Conservation (phyloP, 2,329 filamentous ascomycete species). For the Pseudonectria buxi region DNA sequence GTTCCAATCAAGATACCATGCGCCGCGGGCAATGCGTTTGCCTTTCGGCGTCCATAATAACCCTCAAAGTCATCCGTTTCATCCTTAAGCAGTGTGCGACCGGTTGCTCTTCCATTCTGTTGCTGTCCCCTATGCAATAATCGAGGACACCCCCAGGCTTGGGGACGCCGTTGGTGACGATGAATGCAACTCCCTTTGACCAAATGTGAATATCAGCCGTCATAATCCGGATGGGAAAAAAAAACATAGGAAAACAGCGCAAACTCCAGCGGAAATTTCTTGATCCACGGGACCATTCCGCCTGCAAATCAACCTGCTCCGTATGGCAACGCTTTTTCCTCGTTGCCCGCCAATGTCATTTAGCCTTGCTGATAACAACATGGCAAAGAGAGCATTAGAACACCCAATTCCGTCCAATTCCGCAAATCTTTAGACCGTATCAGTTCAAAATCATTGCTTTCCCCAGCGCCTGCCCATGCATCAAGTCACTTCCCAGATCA, state of each 20-base stretch:
- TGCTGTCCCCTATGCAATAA: slow-evolving; percentile 14
- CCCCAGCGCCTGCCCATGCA: slow-evolving; percentile 23
- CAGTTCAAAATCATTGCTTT: slow-evolving; percentile 17
- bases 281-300: slow-evolving; percentile 14
- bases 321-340: slow-evolving; percentile 6
- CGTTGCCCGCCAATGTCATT: slow-evolving; percentile 5
- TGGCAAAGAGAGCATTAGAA: slow-evolving; percentile 5
- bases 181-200: slow-evolving; percentile 22
- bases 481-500: slow-evolving; percentile 14
- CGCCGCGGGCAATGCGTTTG: slow-evolving; percentile 9
- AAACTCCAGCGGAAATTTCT: slow-evolving; percentile 23
- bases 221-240: slow-evolving; percentile 15
- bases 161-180: slow-evolving; percentile 18
- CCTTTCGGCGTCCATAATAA: slow-evolving; percentile 10
- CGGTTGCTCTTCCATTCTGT: slow-evolving; percentile 6
- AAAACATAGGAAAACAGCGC: slow-evolving; percentile 14
- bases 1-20: slow-evolving; percentile 10
- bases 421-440: slow-evolving; percentile 12
- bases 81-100: slow-evolving; percentile 7
- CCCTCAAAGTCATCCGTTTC: slow-evolving; percentile 10
- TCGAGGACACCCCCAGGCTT: slow-evolving; percentile 12
- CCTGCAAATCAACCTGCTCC: slow-evolving; percentile 13
- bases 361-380: slow-evolving; percentile 5
- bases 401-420: slow-evolving; percentile 7
- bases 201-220: not conserved